Base-by-base conservation (phyloP, 805 yeast species). In the Candida nonsorbophila region DNA sequence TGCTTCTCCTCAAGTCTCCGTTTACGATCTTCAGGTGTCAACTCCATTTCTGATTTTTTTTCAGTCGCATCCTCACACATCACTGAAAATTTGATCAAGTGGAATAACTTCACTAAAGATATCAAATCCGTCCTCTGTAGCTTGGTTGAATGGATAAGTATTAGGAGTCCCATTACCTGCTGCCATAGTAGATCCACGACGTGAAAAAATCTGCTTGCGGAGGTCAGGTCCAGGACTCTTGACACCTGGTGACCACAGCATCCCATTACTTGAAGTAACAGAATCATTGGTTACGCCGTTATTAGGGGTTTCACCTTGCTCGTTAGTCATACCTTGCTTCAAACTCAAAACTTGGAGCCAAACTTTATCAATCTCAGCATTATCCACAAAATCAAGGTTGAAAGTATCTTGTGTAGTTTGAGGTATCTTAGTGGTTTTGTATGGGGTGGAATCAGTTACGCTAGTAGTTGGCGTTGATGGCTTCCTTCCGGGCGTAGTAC, bases 331-430 rank as follows among this genome's bases (percentile, higher is more conserved):
- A 14, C 51, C 58, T 24, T 45, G 41, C 25, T 54, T 55, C 41
- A 49, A 42, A 6, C 51, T 42, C n/a, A 60, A 41, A 39, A 59
- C 43, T 21, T 54, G 58, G 19, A 54, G 37, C 67, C 67, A 60
- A 12, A 57, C 32, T 22, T 51, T 49, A 38, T 60, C 67, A 20
- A 58, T 47, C 28, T 58, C 60, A 5, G 42, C 42, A 31, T 49
- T 47, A 20, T 44, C 39, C 16, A 51, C 42, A 25, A 40, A 42
- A 21, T 53, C 45, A 22, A 47, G 25, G 24, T 36, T 31, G n/a
- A 31, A 7, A 7, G 10, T 18, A 18, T 20, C 12, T 14, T 12
- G 18, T 24, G 17, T 9, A 7, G 17, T 14, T 9, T 24, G 20
- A 14, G 29, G 29, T 7, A 14, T 15, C 11, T 14, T 21, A 13